phyloP scores from a whole-genome alignment of 1,284 basidiomycete genomes.

The Agroathelia rolfsii region DNA sequence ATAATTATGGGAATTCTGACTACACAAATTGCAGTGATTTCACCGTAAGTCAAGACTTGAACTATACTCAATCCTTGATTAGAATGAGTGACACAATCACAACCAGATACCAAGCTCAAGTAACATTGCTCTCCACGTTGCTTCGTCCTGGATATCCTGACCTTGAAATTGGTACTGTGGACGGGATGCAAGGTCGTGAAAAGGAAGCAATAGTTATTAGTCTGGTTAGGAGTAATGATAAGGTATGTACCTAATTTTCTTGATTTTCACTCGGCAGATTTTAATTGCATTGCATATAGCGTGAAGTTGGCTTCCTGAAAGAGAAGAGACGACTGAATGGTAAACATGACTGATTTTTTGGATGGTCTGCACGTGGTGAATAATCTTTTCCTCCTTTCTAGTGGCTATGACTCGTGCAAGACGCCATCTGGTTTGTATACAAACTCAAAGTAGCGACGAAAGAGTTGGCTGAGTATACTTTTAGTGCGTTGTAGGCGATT shows the following conservation, averaged over 20 bases:
- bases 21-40: conserved; percentile 80
- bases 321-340: conserved; percentile 87
- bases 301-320: conserved; percentile 87
- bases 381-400: conserved; percentile 15
- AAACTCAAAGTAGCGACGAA: no score
- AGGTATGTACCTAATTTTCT: conserved; percentile 28
- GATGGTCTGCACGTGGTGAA: conserved; percentile 2
- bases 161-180: conserved; percentile 85
- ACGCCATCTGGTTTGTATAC: conserved; percentile 67
- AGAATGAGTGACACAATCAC: conserved; percentile 5
- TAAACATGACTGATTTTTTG: conserved; percentile 20
- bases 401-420: conserved; percentile 93
- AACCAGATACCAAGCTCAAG: conserved; percentile 86
- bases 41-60: conserved; percentile 48
- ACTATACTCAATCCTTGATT: neutral
- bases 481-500: conserved; percentile 86
- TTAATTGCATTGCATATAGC: conserved; percentile 25
- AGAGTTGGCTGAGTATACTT: neutral
- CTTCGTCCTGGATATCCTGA: conserved; percentile 57
- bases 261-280: neutral
- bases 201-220: conserved; percentile 85
- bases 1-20: conserved; percentile 61
- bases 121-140: conserved; percentile 65
- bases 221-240: conserved; percentile 81
- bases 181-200: conserved; percentile 91